These are phyloP conservation scores for Pichia manshurica DNA, from an alignment of 805 yeast genomes.

Conservation along the genomic window DNA sequence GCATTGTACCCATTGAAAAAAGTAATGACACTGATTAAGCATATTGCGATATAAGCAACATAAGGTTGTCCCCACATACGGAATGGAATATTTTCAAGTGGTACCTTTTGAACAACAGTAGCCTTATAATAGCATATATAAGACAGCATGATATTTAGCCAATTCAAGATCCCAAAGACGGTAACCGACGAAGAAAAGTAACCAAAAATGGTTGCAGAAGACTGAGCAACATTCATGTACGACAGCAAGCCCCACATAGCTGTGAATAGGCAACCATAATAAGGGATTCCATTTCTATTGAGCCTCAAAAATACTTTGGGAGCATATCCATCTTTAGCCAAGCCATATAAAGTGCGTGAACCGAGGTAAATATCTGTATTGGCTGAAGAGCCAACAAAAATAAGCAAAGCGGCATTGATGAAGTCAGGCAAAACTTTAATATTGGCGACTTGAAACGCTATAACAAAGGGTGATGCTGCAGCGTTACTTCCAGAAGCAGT, in stretches of 20 bases:
- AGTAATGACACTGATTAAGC: slow-evolving; percentile 12
- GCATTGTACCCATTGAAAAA: slow-evolving; percentile 20
- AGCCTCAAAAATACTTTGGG: slow-evolving; percentile 54
- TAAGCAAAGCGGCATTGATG: slow-evolving; percentile 57
- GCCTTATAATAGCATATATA: slow-evolving; percentile 16
- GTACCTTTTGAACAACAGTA: slow-evolving; percentile 14
- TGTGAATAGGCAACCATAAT: slow-evolving; percentile 13
- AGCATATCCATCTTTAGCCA: slow-evolving; percentile 58
- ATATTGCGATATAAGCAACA: slow-evolving; percentile 13
- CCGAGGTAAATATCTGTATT: slow-evolving; percentile 62
- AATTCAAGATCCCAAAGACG: slow-evolving; percentile 20
- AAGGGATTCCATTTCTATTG: slow-evolving; percentile 66
- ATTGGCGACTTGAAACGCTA: slow-evolving; percentile 52
- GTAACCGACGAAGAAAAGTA: slow-evolving; percentile 19
- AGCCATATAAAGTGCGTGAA: slow-evolving; percentile 53
- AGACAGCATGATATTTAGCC: slow-evolving; percentile 17
- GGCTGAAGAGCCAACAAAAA: slow-evolving; percentile 61
- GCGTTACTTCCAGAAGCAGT: slow-evolving; percentile 40
- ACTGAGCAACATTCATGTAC: slow-evolving; percentile 10
- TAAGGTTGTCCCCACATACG: slow-evolving; percentile 20
- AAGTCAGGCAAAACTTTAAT: slow-evolving; percentile 55
- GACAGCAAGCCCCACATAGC: slow-evolving; percentile 16
- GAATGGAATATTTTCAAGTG: slow-evolving; percentile 18
- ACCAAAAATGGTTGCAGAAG: slow-evolving; percentile 16
- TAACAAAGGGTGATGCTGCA: slow-evolving; percentile 61